A percentile compares a stretch with the other conserved stretches of the same genome.
These are phyloP conservation scores for Hysterangium stoloniferum DNA, from an alignment of 768 basidiomycete genomes.

Conservation along the genomic window DNA sequence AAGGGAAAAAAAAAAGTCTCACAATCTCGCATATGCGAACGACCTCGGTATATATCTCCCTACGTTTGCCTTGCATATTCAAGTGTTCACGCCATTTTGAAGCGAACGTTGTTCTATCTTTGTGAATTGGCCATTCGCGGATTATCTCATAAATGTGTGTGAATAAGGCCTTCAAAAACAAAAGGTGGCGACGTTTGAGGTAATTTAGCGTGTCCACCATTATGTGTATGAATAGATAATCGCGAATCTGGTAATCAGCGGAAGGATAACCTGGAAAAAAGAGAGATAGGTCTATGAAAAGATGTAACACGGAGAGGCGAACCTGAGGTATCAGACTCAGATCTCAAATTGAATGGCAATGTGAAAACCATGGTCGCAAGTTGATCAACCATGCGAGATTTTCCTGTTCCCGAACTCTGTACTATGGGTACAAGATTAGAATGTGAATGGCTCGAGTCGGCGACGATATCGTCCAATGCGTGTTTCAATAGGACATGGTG, in stretches of 20 bases:
- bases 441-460: too few relatives aligned
- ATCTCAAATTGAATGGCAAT: slow-evolving; percentile 22
- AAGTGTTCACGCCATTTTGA: too few relatives aligned
- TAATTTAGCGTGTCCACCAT: background rate
- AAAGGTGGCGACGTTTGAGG: too few relatives aligned
- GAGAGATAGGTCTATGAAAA: background rate
- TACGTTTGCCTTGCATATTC: too few relatives aligned
- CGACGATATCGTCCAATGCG: too few relatives aligned
- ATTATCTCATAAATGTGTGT: background rate
- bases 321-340: background rate
- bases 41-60: too few relatives aligned
- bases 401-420: slow-evolving; percentile 18
- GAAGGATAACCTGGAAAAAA: background rate
- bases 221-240: background rate
- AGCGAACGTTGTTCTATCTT: too few relatives aligned
- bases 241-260: background rate
- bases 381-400: slow-evolving; percentile 24
- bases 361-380: slow-evolving; percentile 17
- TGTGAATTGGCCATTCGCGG: too few relatives aligned
- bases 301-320: too few relatives aligned
- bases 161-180: background rate
- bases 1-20: too few relatives aligned
- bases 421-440: slow-evolving; percentile 4
- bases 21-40: too few relatives aligned
- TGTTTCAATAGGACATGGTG: too few relatives aligned